These are phyloP conservation scores for Arthrobotrys sinensis DNA, from an alignment of 2,329 filamentous ascomycete genomes.

Conservation along the genomic window DNA sequence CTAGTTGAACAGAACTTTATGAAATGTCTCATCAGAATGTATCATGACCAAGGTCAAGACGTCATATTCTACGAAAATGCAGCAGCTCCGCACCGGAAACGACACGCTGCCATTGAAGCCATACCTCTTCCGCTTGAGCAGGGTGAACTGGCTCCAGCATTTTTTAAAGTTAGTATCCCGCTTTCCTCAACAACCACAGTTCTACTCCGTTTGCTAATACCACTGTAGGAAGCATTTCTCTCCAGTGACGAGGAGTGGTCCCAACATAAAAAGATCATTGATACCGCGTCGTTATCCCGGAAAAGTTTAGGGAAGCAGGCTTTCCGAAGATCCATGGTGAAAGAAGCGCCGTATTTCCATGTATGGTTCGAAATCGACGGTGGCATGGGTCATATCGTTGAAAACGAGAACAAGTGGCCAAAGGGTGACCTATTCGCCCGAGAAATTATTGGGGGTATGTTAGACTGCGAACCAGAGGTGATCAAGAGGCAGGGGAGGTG, in stretches of 20 bases:
- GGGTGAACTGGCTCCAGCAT: slow-evolving; percentile 92
- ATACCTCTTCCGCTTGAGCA: slow-evolving; percentile 91
- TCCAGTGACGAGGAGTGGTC: slow-evolving; percentile 92
- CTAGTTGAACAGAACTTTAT: slow-evolving; percentile 80
- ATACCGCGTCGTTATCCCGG: slow-evolving; percentile 76
- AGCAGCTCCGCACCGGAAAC: slow-evolving; percentile 81
- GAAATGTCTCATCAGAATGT: slow-evolving; percentile 94
- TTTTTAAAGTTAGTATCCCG: slow-evolving; percentile 76
- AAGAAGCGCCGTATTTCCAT: slow-evolving; percentile 99
- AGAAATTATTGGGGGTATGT: slow-evolving; percentile 92
- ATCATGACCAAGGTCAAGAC: slow-evolving; percentile 90
- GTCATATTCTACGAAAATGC: slow-evolving; percentile 99
- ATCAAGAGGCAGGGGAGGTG: slow-evolving; percentile 93
- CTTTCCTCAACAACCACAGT: slow-evolving; percentile 1
- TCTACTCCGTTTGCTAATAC: slow-evolving; percentile 19
- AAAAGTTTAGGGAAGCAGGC: slow-evolving; percentile 81
- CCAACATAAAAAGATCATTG: slow-evolving; percentile 94
- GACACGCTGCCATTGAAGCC: slow-evolving; percentile 87
- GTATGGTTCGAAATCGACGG: slow-evolving; percentile 95
- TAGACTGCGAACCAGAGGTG: slow-evolving; percentile 84
- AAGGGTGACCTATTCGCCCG: slow-evolving; percentile 91
- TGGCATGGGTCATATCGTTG: slow-evolving; percentile 91
- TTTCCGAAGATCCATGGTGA: slow-evolving; percentile 85
- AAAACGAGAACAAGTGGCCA: slow-evolving; percentile 88
- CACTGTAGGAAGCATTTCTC: slow-evolving; percentile 81